These are phyloP conservation scores for Pythium volutum DNA, from an alignment of 352 stramenopile genomes.

Conservation along the genomic window DNA sequence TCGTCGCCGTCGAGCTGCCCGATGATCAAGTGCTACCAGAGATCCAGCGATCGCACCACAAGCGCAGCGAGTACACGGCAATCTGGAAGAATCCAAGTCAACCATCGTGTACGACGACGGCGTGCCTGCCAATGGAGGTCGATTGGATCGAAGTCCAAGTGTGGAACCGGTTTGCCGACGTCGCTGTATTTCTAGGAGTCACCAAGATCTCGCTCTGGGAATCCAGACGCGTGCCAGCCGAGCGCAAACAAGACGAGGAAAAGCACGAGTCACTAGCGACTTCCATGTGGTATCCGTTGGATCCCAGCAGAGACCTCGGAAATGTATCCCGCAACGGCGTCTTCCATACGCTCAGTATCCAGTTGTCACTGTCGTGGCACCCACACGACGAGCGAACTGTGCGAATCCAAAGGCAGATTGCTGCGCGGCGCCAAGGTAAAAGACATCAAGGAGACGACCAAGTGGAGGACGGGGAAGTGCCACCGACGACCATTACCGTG, in stretches of 20 bases:
- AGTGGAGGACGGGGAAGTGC: background rate
- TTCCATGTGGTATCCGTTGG: slow-evolving; percentile 24
- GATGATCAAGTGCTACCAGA: slow-evolving; percentile 2
- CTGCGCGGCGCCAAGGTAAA: background rate
- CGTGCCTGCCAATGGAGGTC: slow-evolving; percentile 29
- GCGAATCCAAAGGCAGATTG: slow-evolving; percentile 17
- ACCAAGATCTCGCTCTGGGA: slow-evolving; percentile 27
- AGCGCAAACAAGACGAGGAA: slow-evolving; percentile 12
- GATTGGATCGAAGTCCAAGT: slow-evolving; percentile 55
- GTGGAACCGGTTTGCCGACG: slow-evolving; percentile 59
- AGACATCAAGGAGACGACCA: background rate
- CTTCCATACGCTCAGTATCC: slow-evolving; percentile 6
- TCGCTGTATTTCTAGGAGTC: slow-evolving; percentile 52
- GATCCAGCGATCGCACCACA: slow-evolving; percentile 24
- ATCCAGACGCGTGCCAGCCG: slow-evolving; percentile 17
- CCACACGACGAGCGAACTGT: background rate
- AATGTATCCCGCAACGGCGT: background rate
- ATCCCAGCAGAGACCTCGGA: background rate
- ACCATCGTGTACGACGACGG: background rate
- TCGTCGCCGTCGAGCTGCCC: slow-evolving; percentile 16
- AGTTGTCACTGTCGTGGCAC: slow-evolving; percentile 15
- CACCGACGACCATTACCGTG: slow-evolving; percentile 14
- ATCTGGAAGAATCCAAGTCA: slow-evolving; percentile 22
- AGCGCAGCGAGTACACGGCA: slow-evolving; percentile 36
- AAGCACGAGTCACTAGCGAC: background rate